Percentiles rank a stretch among this genome's conserved stretches.
phyloP scores from a whole-genome alignment of 2,329 filamentous ascomycete species.

The Alternaria arborescens region DNA sequence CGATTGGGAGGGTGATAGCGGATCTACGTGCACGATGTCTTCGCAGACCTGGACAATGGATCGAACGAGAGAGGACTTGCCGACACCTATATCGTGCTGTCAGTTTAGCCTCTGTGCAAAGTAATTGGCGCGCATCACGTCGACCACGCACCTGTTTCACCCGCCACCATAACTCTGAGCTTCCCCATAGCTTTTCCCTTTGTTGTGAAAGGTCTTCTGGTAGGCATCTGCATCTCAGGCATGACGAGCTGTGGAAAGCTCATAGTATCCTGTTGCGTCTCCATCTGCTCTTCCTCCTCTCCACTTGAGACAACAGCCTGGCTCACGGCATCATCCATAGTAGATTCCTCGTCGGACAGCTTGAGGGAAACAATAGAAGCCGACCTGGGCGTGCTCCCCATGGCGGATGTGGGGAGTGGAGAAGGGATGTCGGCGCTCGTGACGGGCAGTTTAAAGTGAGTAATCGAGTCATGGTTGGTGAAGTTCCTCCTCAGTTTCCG shows the following conservation, averaged over 20 bases:
- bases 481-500: constrained; percentile 34
- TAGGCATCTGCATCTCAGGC: constrained; percentile 93
- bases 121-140: neutral
- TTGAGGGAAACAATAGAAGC: constrained; percentile 66
- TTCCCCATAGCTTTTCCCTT: constrained; percentile 83
- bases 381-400: constrained; percentile 68
- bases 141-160: constrained; percentile 69
- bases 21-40: constrained; percentile 93
- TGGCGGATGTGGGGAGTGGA: constrained; percentile 58
- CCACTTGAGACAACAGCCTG: constrained; percentile 64
- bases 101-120: constrained; percentile 11
- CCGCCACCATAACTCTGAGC: constrained; percentile 87
- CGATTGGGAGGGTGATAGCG: constrained; percentile 54
- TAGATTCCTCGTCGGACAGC: constrained; percentile 65
- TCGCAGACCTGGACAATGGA: constrained; percentile 86
- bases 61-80: constrained; percentile 89
- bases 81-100: constrained; percentile 67
- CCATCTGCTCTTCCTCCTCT: constrained; percentile 61
- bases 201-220: constrained; percentile 87
- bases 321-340: constrained; percentile 63
- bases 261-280: constrained; percentile 44
- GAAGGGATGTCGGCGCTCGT: constrained; percentile 41
- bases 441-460: constrained; percentile 36
- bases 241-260: constrained; percentile 85
- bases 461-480: constrained; percentile 32